Evolutionary conservation across 2,329 filamentous ascomycete species (phyloP).

Genomic region (Neoarthrinium moseri): DNA sequence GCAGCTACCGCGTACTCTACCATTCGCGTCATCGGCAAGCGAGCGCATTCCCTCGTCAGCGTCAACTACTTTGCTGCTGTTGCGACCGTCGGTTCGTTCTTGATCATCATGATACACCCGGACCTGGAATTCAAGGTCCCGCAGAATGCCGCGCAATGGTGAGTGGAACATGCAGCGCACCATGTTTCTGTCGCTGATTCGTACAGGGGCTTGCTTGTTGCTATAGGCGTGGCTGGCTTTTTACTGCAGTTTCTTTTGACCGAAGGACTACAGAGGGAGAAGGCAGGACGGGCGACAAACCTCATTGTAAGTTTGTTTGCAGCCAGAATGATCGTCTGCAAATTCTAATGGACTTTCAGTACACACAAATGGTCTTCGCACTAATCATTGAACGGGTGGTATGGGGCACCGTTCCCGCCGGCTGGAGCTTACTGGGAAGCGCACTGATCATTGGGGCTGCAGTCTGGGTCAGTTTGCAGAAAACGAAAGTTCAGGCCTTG

Average conservation of each 20-base stretch:
- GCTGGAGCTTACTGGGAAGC: constrained; percentile 36
- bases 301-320: constrained; percentile 28
- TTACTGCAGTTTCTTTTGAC: constrained; percentile 78
- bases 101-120: constrained; percentile 53
- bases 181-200: neutral
- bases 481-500: constrained; percentile 26
- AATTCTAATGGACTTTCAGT: constrained; percentile 22
- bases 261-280: constrained; percentile 69
- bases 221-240: constrained; percentile 69
- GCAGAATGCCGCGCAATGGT: constrained; percentile 44
- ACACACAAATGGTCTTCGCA: constrained; percentile 29
- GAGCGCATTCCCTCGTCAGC: constrained; percentile 72
- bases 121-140: constrained; percentile 38
- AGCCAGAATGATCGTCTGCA: too few species aligned
- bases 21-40: constrained; percentile 72
- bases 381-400: constrained; percentile 25
- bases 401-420: constrained; percentile 40
- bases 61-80: constrained; percentile 75
- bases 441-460: constrained; percentile 39
- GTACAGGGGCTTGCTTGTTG: constrained; percentile 52
- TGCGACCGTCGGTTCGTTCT: constrained; percentile 63
- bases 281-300: constrained; percentile 38
- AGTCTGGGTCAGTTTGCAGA: constrained; percentile 41
- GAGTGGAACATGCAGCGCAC: neutral
- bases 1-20: constrained; percentile 69